A percentile compares a stretch with the other conserved stretches of the same genome.
Evolutionary conservation across 2,329 filamentous ascomycete species (phyloP).

Genomic region (Raffaelea albimanens): DNA sequence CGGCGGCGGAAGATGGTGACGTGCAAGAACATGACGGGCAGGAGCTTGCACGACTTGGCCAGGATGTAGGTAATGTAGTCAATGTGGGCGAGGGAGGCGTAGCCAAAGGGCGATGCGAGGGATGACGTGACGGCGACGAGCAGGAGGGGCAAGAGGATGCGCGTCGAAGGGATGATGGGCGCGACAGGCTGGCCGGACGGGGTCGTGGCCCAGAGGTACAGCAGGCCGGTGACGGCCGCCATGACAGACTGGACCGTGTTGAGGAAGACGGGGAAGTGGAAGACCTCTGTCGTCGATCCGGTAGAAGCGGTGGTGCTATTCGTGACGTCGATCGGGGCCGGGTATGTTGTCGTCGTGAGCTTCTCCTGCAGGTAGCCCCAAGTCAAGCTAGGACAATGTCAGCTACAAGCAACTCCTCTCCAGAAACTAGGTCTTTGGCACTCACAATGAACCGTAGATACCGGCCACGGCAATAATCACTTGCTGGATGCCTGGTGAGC

Average conservation of each 20-base stretch:
- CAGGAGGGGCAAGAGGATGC: slow-evolving; percentile 68
- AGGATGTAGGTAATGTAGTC: slow-evolving; percentile 98
- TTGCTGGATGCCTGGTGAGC: slow-evolving; percentile 52
- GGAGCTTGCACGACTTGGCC: slow-evolving; percentile 94
- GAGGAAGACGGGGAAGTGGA: slow-evolving; percentile 89
- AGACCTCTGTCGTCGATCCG: slow-evolving; percentile 55
- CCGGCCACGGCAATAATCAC: slow-evolving; percentile 82
- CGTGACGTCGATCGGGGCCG: slow-evolving; percentile 28
- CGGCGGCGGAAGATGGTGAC: slow-evolving; percentile 80
- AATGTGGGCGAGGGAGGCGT: slow-evolving; percentile 83
- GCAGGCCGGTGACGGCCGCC: slow-evolving; percentile 69
- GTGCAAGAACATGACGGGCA: slow-evolving; percentile 98
- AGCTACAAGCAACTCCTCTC: background rate
- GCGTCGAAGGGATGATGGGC: slow-evolving; percentile 65
- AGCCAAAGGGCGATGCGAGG: slow-evolving; percentile 90
- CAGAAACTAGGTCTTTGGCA: slow-evolving; percentile 10
- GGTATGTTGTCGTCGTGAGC: slow-evolving; percentile 87
- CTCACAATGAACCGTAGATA: slow-evolving; percentile 94
- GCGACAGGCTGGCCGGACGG: slow-evolving; percentile 37
- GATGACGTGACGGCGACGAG: slow-evolving; percentile 82
- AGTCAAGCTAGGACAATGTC: slow-evolving; percentile 69
- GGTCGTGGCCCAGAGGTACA: slow-evolving; percentile 67
- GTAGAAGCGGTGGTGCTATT: slow-evolving; percentile 34
- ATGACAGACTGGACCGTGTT: slow-evolving; percentile 93
- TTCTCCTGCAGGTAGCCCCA: slow-evolving; percentile 97